These are phyloP conservation scores for Francoa sonchifolia DNA, from an alignment of 441 rosid genomes.

Conservation along the genomic window DNA sequence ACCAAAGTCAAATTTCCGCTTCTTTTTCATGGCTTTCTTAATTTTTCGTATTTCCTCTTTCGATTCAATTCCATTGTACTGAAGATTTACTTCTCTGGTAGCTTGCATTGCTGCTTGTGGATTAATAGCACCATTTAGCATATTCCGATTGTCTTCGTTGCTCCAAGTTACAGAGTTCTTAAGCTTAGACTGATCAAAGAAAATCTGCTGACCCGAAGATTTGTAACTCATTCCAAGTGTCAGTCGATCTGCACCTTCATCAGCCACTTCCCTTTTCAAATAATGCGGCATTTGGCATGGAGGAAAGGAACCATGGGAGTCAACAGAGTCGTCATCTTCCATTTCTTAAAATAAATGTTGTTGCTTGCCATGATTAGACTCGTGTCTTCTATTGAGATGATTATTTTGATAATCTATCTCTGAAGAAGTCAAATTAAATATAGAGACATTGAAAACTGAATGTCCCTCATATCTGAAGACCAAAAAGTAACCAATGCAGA, in stretches of 20 bases:
- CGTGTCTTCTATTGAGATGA: constrained; percentile 22
- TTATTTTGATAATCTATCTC: constrained; percentile 78
- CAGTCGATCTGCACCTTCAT: constrained; percentile 15
- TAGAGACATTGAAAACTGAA: constrained; percentile 68
- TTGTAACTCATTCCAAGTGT: constrained; percentile 30
- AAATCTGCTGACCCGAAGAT: constrained; percentile 45
- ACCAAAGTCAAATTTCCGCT: constrained; percentile 58
- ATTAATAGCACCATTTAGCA: constrained; percentile 23
- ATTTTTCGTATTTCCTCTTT: constrained; percentile 31
- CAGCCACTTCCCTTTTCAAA: constrained; percentile 12
- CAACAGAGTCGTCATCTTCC: constrained; percentile 66
- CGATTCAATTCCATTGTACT: constrained; percentile 14
- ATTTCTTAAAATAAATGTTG: constrained; percentile 63
- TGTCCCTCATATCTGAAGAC: constrained; percentile 88
- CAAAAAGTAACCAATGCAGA: constrained; percentile 76
- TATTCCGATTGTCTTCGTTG: constrained; percentile 27
- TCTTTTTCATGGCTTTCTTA: constrained; percentile 71
- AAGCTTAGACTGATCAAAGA: constrained; percentile 41
- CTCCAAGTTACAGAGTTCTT: constrained; percentile 22
- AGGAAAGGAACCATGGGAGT: constrained; percentile 24
- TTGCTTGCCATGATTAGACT: constrained; percentile 44
- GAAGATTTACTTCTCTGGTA: constrained; percentile 23
- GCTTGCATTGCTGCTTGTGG: constrained; percentile 18
- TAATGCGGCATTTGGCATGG: constrained; percentile 16
- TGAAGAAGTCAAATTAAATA: constrained; percentile 66